Evolutionary conservation across 306 rosid species (phyloP).

Genomic region (Astragalus membranaceus): DNA sequence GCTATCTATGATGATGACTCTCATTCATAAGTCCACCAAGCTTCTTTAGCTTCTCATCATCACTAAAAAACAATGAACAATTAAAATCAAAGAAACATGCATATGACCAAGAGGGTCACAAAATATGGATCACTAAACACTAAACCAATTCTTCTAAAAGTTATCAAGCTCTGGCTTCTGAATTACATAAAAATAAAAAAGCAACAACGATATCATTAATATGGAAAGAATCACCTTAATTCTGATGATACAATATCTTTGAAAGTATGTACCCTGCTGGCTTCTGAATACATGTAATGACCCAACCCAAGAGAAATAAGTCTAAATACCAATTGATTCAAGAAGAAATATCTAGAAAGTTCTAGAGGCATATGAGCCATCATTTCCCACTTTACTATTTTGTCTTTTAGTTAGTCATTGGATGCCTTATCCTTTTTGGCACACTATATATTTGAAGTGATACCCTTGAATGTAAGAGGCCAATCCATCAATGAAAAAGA

Average conservation of each 20-base stretch:
- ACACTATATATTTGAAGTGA: too few species aligned
- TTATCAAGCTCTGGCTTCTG: not conserved
- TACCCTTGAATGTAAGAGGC: too few species aligned
- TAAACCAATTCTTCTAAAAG: not conserved
- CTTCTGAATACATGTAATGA: too few species aligned
- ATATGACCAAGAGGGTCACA: not conserved
- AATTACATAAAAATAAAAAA: not conserved
- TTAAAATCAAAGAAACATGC: constrained; percentile 4
- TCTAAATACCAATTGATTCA: too few species aligned
- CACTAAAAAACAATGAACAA: constrained; percentile 34
- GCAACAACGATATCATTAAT: not conserved
- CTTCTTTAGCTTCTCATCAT: constrained; percentile 56
- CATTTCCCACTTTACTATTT: too few species aligned
- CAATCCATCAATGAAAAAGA: too few species aligned
- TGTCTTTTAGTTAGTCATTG: too few species aligned
- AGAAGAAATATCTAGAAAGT: too few species aligned
- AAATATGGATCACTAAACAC: not conserved
- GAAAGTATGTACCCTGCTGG: too few species aligned
- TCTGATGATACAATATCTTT: constrained; percentile 56
- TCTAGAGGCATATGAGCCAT: too few species aligned
- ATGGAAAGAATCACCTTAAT: constrained; percentile 30
- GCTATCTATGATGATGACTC: constrained; percentile 74
- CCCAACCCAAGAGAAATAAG: too few species aligned
- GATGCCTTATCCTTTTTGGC: too few species aligned
- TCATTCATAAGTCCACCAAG: constrained; percentile 77